A percentile compares a stretch with the other conserved stretches of the same genome.
Evolutionary conservation across 805 yeast genomes (phyloP).

Genomic region (Sugiyamaella chiloensis): DNA sequence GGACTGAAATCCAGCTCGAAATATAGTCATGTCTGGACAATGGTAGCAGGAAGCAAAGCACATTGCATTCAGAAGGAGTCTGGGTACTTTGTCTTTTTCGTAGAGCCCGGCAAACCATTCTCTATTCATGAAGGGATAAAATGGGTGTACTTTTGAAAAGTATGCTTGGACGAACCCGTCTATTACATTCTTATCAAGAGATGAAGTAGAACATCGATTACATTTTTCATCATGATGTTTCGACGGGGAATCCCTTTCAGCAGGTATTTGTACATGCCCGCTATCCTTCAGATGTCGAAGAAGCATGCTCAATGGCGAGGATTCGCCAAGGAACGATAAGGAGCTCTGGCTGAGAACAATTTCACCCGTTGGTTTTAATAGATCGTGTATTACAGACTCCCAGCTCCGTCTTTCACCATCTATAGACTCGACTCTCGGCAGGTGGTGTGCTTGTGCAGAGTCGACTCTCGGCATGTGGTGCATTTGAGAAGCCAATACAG

Average conservation of each 20-base stretch:
- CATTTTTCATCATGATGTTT: conserved; percentile 1
- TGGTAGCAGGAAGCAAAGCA: conserved; percentile 18
- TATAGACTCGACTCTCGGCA: background rate
- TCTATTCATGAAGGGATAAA: conserved; percentile 17
- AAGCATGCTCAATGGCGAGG: conserved; percentile 15
- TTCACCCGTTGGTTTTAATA: background rate
- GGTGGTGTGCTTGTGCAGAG: background rate
- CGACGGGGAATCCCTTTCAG: background rate
- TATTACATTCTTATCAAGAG: conserved; percentile 6
- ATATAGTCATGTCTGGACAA: conserved; percentile 10
- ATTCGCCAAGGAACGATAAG: conserved; percentile 15
- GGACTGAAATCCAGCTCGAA: conserved; percentile 6
- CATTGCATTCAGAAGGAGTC: conserved; percentile 15
- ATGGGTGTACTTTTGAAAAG: conserved; percentile 16
- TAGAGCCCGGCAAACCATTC: conserved; percentile 15
- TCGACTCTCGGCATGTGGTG: background rate
- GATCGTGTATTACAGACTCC: conserved; percentile 7
- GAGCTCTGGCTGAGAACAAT: conserved; percentile 4
- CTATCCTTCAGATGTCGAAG: conserved; percentile 11
- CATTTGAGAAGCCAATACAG: too few species aligned
- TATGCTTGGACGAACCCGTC: conserved; percentile 1
- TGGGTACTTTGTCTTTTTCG: conserved; percentile 2
- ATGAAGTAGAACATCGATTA: background rate
- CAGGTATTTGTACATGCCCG: conserved; percentile 14
- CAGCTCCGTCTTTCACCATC: background rate